phyloP scores from a whole-genome alignment of 225 moss, liverwort and hornwort species.

The Thuidium tamariscinum region DNA sequence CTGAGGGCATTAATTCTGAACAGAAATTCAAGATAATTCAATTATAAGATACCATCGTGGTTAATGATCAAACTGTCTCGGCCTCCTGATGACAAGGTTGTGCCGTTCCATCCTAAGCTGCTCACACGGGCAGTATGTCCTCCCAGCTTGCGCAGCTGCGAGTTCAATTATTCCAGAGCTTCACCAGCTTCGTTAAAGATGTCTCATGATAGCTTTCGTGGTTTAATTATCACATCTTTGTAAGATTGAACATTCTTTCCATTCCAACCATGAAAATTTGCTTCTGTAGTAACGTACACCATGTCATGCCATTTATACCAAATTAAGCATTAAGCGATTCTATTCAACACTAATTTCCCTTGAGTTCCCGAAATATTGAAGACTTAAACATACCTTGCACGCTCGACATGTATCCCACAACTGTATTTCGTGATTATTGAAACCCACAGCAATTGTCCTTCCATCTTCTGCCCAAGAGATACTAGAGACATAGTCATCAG shows the following conservation, averaged over 20 bases:
- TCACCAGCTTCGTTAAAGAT: not conserved
- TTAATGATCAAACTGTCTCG: conserved; percentile 83
- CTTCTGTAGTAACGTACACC: not conserved
- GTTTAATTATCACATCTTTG: not conserved
- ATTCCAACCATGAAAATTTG: not conserved
- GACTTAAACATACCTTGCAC: conserved; percentile 45
- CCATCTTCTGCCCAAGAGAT: conserved; percentile 87
- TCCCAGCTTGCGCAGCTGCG: conserved; percentile 61
- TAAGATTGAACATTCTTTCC: not conserved
- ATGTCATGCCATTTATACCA: not conserved
- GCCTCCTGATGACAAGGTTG: conserved; percentile 76
- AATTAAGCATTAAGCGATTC: not conserved
- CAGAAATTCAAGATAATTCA: not conserved
- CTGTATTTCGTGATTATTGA: conserved; percentile 71
- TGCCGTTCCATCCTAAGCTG: conserved; percentile 81
- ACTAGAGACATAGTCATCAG: conserved; percentile 67
- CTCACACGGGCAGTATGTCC: conserved; percentile 84
- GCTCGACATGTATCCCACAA: conserved; percentile 62
- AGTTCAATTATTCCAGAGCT: not conserved
- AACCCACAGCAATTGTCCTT: conserved; percentile 67
- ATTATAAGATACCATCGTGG: conserved; percentile 61
- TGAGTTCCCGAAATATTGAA: not conserved
- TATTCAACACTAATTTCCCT: not conserved
- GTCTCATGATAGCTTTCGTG: not conserved
- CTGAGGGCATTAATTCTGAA: not conserved